Evolutionary conservation across 768 basidiomycete genomes (phyloP).

Genomic region (Rhodocollybia butyracea): DNA sequence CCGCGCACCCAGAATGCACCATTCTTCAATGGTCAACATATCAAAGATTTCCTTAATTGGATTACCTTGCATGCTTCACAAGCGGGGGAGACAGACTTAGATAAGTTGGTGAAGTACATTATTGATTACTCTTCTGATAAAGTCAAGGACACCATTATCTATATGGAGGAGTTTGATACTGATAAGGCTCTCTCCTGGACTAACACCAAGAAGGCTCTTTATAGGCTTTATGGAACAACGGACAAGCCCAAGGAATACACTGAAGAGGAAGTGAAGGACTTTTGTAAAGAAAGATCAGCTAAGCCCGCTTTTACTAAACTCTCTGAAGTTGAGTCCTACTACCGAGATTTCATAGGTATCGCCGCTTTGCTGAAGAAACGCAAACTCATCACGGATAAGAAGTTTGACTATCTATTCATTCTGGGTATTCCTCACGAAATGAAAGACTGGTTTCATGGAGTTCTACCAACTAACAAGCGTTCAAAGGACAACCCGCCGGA

Average conservation of each 20-base stretch:
- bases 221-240: not conserved
- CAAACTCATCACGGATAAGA: not conserved
- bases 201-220: not conserved
- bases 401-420: constrained; percentile 11
- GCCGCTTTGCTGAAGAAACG: constrained; percentile 9
- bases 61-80: not conserved
- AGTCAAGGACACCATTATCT: not conserved
- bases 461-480: constrained; percentile 1
- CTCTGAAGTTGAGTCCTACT: constrained; percentile 10
- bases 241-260: not conserved
- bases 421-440: constrained; percentile 8
- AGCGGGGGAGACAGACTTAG: not conserved
- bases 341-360: constrained; percentile 4
- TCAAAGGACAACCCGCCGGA: constrained; percentile 2
- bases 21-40: not conserved
- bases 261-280: constrained; percentile 6
- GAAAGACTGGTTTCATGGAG: constrained; percentile 8
- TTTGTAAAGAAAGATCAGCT: constrained; percentile 4
- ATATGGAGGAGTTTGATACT: not conserved
- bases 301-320: not conserved
- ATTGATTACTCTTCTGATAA: not conserved
- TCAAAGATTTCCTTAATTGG: not conserved
- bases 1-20: not conserved
- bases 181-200: not conserved
- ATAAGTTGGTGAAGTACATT: constrained; percentile 5